Conservation (phyloP, 192 early-diverging fungal genomes). For the Obelidium mucronatum region DNA sequence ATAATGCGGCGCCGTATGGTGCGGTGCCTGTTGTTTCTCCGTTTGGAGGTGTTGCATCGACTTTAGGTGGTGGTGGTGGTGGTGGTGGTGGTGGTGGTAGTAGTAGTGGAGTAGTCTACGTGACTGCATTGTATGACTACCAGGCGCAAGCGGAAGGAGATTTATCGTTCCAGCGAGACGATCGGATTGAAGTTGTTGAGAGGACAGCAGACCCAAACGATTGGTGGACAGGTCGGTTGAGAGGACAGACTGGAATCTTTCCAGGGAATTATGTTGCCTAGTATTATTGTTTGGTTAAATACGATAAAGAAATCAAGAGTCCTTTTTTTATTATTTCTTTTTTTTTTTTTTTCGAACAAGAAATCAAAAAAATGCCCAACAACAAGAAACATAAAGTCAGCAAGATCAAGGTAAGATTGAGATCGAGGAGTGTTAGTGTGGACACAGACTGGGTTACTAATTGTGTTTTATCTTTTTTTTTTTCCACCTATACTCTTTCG, state of each 20-base stretch:
- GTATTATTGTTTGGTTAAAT: too few species aligned
- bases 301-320: too few species aligned
- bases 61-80: neutral
- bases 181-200: constrained; percentile 82
- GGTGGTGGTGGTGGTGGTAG: too few species aligned
- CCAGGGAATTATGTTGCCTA: constrained; percentile 76
- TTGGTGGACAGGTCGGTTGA: constrained; percentile 74
- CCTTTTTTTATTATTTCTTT: too few species aligned
- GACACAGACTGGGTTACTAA: too few species aligned
- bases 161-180: constrained; percentile 84
- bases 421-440: too few species aligned
- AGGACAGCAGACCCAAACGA: constrained; percentile 79
- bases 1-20: neutral
- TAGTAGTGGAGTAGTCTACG: constrained; percentile 15
- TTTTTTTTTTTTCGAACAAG: constrained; percentile 26
- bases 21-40: neutral
- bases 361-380: constrained; percentile 30
- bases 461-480: too few species aligned
- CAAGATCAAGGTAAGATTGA: constrained; percentile 39
- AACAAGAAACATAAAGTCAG: constrained; percentile 38
- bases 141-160: constrained; percentile 82
- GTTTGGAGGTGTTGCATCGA: neutral
- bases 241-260: constrained; percentile 73
- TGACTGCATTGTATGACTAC: constrained; percentile 85
- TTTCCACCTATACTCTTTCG: neutral